A percentile compares a stretch with the other conserved stretches of the same genome.
These are phyloP conservation scores for Nannochloris sp. DNA, from an alignment of 139 green algal genomes.

Conservation along the genomic window DNA sequence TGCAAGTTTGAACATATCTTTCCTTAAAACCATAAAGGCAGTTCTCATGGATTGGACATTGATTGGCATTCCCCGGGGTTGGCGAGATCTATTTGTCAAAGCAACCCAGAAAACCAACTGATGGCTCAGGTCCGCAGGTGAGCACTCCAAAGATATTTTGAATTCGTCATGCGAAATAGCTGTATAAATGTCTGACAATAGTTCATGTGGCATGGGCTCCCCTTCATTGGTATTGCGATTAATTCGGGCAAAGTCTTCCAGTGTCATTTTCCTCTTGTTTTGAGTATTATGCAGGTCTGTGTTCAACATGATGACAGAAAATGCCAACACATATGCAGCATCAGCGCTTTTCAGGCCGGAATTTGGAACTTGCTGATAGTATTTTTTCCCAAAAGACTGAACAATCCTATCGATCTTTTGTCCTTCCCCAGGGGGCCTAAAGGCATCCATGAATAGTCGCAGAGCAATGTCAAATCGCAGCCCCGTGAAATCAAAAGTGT, in stretches of 20 bases:
- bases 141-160: constrained; percentile 42
- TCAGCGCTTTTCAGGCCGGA: constrained; percentile 43
- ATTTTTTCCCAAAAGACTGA: constrained; percentile 40
- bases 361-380: constrained; percentile 19
- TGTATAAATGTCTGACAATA: constrained; percentile 51
- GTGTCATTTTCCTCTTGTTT: constrained; percentile 82
- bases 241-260: constrained; percentile 75
- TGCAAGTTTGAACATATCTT: constrained; percentile 83
- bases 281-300: constrained; percentile 79
- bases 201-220: constrained; percentile 49
- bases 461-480: constrained; percentile 68
- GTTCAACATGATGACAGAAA: constrained; percentile 83
- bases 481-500: constrained; percentile 66
- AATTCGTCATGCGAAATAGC: constrained; percentile 65
- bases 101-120: constrained; percentile 48
- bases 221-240: constrained; percentile 73
- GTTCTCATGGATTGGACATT: not conserved
- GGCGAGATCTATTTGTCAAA: constrained; percentile 30
- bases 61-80: constrained; percentile 27
- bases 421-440: constrained; percentile 68
- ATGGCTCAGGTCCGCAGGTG: constrained; percentile 28
- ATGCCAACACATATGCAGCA: constrained; percentile 69
- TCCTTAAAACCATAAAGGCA: constrained; percentile 39
- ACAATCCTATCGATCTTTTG: constrained; percentile 80
- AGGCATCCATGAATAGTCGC: constrained; percentile 64